Evolutionary conservation across 257 asterid genomes (phyloP).

Genomic region (Solanum corneliomulleri): DNA sequence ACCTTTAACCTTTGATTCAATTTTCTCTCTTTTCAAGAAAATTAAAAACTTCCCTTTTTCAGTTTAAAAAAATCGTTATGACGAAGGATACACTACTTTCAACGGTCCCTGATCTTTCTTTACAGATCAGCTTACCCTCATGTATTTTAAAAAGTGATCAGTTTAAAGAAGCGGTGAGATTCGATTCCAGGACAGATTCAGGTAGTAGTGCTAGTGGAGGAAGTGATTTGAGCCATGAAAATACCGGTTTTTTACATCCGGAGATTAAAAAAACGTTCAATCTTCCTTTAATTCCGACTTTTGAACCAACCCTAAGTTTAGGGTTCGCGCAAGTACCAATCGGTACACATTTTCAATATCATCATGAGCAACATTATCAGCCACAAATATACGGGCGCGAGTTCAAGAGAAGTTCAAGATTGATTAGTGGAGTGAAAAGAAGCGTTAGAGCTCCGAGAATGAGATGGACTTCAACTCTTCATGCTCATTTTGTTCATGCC

Average conservation of each 20-base stretch:
- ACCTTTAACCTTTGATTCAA: not conserved
- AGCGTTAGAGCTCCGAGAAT: conserved; percentile 72
- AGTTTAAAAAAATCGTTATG: conserved; percentile 17
- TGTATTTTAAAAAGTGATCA: not conserved
- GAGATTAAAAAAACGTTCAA: not conserved
- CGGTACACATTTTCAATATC: not conserved
- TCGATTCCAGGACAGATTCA: conserved; percentile 25
- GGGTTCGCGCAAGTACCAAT: conserved; percentile 24
- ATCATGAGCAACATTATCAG: conserved; percentile 16
- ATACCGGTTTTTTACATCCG: conserved; percentile 5
- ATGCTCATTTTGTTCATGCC: conserved; percentile 82
- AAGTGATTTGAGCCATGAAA: conserved; percentile 66
- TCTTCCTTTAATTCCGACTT: not conserved
- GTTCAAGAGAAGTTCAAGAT: conserved; percentile 44
- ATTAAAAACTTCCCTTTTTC: conserved; percentile 2
- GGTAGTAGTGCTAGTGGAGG: conserved; percentile 37
- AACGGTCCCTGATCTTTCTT: conserved; percentile 55
- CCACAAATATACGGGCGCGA: conserved; percentile 35
- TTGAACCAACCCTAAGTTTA: conserved; percentile 34
- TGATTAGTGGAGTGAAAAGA: conserved; percentile 20
- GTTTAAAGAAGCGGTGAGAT: conserved; percentile 3
- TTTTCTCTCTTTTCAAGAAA: conserved; percentile 10
- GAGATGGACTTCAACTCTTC: conserved; percentile 92
- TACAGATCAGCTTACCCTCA: conserved; percentile 59
- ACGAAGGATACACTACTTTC: conserved; percentile 6